Base-by-base conservation (phyloP, 2,329 filamentous ascomycete species). In the Sclerotinia sclerotiorum region DNA sequence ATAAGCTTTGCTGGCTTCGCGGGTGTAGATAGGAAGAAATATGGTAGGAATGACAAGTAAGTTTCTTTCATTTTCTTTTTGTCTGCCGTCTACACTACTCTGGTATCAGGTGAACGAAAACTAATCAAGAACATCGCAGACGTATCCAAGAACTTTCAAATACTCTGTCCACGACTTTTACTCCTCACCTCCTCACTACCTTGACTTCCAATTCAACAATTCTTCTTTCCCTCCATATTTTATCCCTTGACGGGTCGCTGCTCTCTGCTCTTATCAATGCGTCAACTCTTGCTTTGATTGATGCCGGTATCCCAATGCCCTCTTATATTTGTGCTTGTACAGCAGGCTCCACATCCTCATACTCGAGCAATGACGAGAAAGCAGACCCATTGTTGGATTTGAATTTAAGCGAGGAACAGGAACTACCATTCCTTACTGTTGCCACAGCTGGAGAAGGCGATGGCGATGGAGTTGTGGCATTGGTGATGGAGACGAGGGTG, bases 221-320 rank as follows among this genome's bases (percentile, higher is more conserved):
- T 77, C 86, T 85, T 52, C 85, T 99, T 68, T 89, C 90, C 32
- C 85, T 99, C 1, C 92, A 97, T 78, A 88, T 99, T 48, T 88
- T 99, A 56, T 91, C 90, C 0, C 90, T 96, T 73, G 95, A 99
- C 78, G 95, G 95, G 39, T 94, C 91, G 0, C 85, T 98, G 3
- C 88, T 99, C 27, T 93, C 94, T 0, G 91, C 93, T 0, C 92
- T 94, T 57, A 84, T 98, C 74, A 99, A 99, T 76, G 95, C 95
- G 5, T 87, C 91, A 0, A 97, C 94, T 0, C 87, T 99, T 17
- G 95, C 95, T 0, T 87, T 98, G 29, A 90, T 98, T 71, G 95
- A 99, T 78, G 95, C 95, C 0, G 95, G 95, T 65, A 90, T 99
- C 27, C 95, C 95, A 32, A 97, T 98, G 94, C 88, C 89, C 3